These are phyloP conservation scores for Xylaria hypoxylon DNA, from an alignment of 2,329 filamentous ascomycete species.

Conservation along the genomic window DNA sequence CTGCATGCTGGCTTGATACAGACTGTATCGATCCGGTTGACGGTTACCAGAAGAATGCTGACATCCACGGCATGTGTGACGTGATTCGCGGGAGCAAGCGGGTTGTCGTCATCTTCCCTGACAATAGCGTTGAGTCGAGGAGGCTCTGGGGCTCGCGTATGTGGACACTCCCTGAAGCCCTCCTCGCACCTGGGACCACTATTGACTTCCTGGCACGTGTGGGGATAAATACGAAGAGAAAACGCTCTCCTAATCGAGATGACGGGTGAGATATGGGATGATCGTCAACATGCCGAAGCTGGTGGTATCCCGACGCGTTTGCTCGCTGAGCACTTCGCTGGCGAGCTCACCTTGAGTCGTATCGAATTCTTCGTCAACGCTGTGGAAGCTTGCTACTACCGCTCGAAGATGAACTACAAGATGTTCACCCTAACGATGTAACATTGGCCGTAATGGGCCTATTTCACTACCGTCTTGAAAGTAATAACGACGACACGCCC, in stretches of 20 bases:
- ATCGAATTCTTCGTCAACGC: slow-evolving; percentile 47
- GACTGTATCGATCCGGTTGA: slow-evolving; percentile 30
- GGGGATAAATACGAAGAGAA: slow-evolving; percentile 23
- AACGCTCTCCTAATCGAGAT: slow-evolving; percentile 41
- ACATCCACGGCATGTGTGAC: slow-evolving; percentile 47
- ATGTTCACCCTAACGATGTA: slow-evolving; percentile 44
- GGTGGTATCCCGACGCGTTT: slow-evolving; percentile 38
- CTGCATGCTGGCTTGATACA: slow-evolving; percentile 40
- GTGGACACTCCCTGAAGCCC: slow-evolving; percentile 46
- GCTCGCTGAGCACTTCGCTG: slow-evolving; percentile 48
- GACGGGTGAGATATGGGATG: slow-evolving; percentile 44
- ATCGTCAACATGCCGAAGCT: slow-evolving; percentile 32
- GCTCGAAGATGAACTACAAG: slow-evolving; percentile 23
- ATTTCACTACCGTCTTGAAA: slow-evolving; percentile 45
- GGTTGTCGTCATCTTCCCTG: slow-evolving; percentile 41
- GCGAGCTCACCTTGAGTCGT: slow-evolving; percentile 43
- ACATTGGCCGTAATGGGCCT: slow-evolving; percentile 52
- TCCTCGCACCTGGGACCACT: slow-evolving; percentile 36
- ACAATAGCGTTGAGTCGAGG: slow-evolving; percentile 34
- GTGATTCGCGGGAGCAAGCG: slow-evolving; percentile 40
- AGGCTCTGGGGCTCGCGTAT: slow-evolving; percentile 43
- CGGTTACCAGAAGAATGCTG: slow-evolving; percentile 34
- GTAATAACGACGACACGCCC: slow-evolving; percentile 42
- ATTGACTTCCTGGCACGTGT: slow-evolving; percentile 35
- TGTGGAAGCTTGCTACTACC: slow-evolving; percentile 43